phyloP scores from a whole-genome alignment of 768 basidiomycete genomes.

The Hydnum rufescens region DNA sequence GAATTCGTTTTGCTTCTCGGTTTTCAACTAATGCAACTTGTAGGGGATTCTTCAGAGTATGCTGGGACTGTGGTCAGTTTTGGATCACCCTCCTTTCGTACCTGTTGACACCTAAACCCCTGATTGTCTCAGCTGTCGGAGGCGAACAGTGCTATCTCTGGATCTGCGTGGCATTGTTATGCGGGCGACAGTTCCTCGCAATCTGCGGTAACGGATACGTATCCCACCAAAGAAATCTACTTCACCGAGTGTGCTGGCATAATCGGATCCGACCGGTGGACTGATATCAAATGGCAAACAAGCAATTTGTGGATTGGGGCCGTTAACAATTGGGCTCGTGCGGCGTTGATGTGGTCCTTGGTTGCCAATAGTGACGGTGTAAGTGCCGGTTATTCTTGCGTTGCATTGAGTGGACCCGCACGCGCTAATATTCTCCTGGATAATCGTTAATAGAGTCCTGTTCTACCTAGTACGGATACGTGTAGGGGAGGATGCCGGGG shows the following conservation, averaged over 20 bases:
- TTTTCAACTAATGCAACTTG: not conserved
- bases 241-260: not conserved
- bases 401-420: too few relatives aligned
- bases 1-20: too few relatives aligned
- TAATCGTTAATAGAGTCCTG: constrained; percentile 4
- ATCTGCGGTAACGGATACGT: constrained; percentile 18
- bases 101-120: constrained; percentile 1
- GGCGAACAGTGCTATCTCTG: constrained; percentile 18
- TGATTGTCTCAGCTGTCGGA: constrained; percentile 7
- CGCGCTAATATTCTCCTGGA: too few relatives aligned
- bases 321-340: constrained; percentile 11
- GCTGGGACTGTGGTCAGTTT: constrained; percentile 32
- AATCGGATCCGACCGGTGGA: constrained; percentile 34
- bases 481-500: constrained; percentile 47
- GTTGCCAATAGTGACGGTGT: constrained; percentile 38
- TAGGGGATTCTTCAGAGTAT: constrained; percentile 39
- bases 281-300: constrained; percentile 63
- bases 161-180: constrained; percentile 60
- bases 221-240: too few relatives aligned
- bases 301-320: constrained; percentile 31
- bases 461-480: constrained; percentile 6
- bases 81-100: not conserved
- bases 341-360: constrained; percentile 58
- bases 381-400: not conserved
- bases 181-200: constrained; percentile 34